Base-by-base conservation (phyloP, 2,329 filamentous ascomycete genomes). In the Fusarium chlamydosporum region DNA sequence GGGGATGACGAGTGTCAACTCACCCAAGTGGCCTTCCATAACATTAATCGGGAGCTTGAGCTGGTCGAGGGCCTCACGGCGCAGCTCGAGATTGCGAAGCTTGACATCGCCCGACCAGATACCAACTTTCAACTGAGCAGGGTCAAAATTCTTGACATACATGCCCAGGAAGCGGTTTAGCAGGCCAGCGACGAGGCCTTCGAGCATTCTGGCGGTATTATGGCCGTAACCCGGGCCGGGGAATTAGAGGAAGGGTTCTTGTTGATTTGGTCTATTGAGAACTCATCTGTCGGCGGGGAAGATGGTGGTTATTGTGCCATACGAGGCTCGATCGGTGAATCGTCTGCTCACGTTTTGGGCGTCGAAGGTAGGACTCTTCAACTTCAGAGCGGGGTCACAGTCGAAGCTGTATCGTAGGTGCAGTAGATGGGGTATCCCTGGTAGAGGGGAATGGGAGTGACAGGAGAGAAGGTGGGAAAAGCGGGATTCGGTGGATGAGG, bases 71-170 rank as follows among this genome's bases (percentile, higher is more conserved):
- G 96, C 96, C 84, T 99, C 96, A 61, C 92, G 89, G 57, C 94
- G 93, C 47, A 99, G 87, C 82, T 99, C 92, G 61, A 99, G 90
- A 75, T 99, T 91, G 64, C 91, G 90, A 45, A 99, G 86, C 82
- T 97, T 97, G 76, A 99, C 96, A 83, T 99, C 96, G 74, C 96
- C 96, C 23, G 93, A 97, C 96, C 95, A 99, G 76, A 99, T 99
- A 68, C 96, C 96, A 68, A 99, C 94, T 79, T 99, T 99, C 71
- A 99, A 87, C 84, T 99, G 96, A 76, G 93, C 92, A 56, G 96
- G 93, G 81, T 99, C 96, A 79, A 99, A 99, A 82, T 99, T 98
- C 87, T 97, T 94, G 81, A 99, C 95, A 81, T 99, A 99, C 92
- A 98, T 97, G 86, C 96, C 96, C 88, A 99, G 84, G 82, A 99